Percentiles rank a stretch among this genome's conserved stretches.
phyloP scores from a whole-genome alignment of 192 early-diverging fungal genomes.

The Entomortierella lignicola region DNA sequence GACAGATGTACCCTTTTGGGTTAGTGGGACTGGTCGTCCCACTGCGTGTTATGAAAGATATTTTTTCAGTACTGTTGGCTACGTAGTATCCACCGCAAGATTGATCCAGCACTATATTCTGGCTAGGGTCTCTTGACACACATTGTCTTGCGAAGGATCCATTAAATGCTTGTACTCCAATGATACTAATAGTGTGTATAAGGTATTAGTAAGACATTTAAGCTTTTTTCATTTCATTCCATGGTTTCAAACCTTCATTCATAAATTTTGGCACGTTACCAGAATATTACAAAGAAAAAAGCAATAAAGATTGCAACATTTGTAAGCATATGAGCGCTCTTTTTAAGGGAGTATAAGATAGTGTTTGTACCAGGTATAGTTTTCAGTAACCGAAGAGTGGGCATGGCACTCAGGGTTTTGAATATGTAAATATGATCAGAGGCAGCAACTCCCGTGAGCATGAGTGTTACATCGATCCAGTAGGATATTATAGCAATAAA shows the following conservation, averaged over 20 bases:
- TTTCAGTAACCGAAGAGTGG: conserved; percentile 63
- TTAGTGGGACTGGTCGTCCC: conserved; percentile 11
- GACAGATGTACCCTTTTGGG: conserved; percentile 67
- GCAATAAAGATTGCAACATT: conserved; percentile 67
- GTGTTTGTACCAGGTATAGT: conserved; percentile 64
- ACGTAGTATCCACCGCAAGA: conserved; percentile 51
- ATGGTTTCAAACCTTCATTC: no score
- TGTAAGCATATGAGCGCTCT: conserved; percentile 63
- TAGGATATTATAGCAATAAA: conserved; percentile 62
- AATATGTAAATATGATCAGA: conserved; percentile 58
- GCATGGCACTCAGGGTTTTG: conserved; percentile 60
- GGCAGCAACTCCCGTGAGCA: conserved; percentile 31
- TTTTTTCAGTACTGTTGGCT: background rate
- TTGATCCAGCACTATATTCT: background rate
- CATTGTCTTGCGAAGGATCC: conserved; percentile 68
- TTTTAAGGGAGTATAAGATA: conserved; percentile 69
- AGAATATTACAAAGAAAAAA: conserved; percentile 71
- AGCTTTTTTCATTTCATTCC: no score
- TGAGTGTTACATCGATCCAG: conserved; percentile 67
- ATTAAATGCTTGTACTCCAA: conserved; percentile 71
- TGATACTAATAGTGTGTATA: conserved; percentile 30
- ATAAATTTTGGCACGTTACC: conserved; percentile 20
- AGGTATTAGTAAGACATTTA: background rate
- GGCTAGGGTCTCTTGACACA: conserved; percentile 35
- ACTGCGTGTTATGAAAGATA: conserved; percentile 11